A percentile compares a stretch with the other conserved stretches of the same genome.
These are phyloP conservation scores for Syncephalastrum contaminatum DNA, from an alignment of 371 early-diverging fungal species.

Conservation along the genomic window DNA sequence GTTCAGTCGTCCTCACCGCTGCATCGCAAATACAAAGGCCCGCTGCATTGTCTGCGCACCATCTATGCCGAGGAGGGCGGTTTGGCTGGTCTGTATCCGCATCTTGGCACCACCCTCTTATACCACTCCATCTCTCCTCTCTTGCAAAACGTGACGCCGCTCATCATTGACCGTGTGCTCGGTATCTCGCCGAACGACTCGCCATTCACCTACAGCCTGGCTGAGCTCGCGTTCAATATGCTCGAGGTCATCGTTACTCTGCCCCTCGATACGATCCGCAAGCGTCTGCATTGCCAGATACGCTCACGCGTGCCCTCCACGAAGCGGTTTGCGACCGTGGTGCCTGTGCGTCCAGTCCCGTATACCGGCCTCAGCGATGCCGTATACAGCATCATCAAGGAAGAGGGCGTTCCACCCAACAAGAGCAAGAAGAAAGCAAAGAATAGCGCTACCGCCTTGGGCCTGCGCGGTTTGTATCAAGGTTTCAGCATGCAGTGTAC, in stretches of 20 bases:
- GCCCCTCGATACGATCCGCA: slow-evolving; percentile 89
- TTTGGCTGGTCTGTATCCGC: slow-evolving; percentile 65
- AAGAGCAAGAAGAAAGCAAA: slow-evolving; percentile 14
- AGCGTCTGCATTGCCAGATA: slow-evolving; percentile 83
- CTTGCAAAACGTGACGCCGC: slow-evolving; percentile 64
- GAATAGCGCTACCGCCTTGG: slow-evolving; percentile 48
- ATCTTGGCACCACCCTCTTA: slow-evolving; percentile 74
- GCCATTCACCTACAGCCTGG: slow-evolving; percentile 66
- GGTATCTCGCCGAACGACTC: slow-evolving; percentile 62
- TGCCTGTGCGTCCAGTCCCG: slow-evolving; percentile 74
- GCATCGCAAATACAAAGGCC: slow-evolving; percentile 77
- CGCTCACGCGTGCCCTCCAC: slow-evolving; percentile 48
- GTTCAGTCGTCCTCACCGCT: slow-evolving; percentile 73
- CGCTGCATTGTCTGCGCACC: slow-evolving; percentile 71
- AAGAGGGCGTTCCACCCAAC: slow-evolving; percentile 69
- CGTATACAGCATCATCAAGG: slow-evolving; percentile 71
- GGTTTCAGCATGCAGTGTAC: slow-evolving; percentile 73
- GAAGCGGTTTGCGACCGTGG: slow-evolving; percentile 72
- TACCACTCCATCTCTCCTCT: slow-evolving; percentile 75
- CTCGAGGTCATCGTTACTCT: slow-evolving; percentile 74
- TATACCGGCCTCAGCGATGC: slow-evolving; percentile 88
- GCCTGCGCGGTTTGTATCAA: slow-evolving; percentile 73
- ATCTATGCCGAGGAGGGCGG: slow-evolving; percentile 85
- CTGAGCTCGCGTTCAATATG: slow-evolving; percentile 68
- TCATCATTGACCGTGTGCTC: slow-evolving; percentile 74